Evolutionary conservation across 2,329 filamentous ascomycete species (phyloP).

Genomic region (Ascochyta koolunga): DNA sequence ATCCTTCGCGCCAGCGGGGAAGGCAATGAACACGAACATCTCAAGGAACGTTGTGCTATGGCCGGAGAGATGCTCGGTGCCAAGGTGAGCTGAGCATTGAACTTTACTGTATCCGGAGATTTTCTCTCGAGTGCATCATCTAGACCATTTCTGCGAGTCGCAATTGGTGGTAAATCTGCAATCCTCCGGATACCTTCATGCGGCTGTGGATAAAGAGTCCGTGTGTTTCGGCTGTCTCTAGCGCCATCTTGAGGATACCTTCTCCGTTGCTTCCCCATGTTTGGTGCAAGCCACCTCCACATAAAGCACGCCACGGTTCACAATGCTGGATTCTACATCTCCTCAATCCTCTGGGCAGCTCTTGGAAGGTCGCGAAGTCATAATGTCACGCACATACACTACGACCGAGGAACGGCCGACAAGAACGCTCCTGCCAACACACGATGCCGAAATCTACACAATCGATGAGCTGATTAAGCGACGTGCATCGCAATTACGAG

Average conservation of each 20-base stretch:
- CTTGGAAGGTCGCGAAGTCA: neutral
- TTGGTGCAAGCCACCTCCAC: slow-evolving; percentile 11
- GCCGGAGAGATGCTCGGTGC: neutral
- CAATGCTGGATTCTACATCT: slow-evolving; percentile 10
- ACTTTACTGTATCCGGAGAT: neutral
- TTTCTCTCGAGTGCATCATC: neutral
- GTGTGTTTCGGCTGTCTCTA: slow-evolving; percentile 1
- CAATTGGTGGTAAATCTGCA: slow-evolving; percentile 18
- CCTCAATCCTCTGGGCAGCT: neutral
- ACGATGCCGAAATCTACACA: slow-evolving; percentile 25
- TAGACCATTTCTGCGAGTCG: neutral
- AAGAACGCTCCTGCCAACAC: slow-evolving; percentile 6
- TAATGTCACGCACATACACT: slow-evolving; percentile 22
- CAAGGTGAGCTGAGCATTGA: neutral
- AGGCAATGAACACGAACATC: neutral
- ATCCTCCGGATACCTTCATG: slow-evolving; percentile 9
- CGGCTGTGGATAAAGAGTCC: slow-evolving; percentile 16
- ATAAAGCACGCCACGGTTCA: slow-evolving; percentile 15
- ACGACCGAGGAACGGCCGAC: slow-evolving; percentile 10
- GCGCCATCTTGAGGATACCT: slow-evolving; percentile 9
- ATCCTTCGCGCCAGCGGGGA: slow-evolving; percentile 9
- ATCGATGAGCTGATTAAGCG: slow-evolving; percentile 35
- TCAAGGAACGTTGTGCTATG: neutral
- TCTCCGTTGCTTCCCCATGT: slow-evolving; percentile 9
- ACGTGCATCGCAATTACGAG: slow-evolving; percentile 24